Evolutionary conservation across 352 stramenopile species (phyloP).

Genomic region (Phytophthora litchii): DNA sequence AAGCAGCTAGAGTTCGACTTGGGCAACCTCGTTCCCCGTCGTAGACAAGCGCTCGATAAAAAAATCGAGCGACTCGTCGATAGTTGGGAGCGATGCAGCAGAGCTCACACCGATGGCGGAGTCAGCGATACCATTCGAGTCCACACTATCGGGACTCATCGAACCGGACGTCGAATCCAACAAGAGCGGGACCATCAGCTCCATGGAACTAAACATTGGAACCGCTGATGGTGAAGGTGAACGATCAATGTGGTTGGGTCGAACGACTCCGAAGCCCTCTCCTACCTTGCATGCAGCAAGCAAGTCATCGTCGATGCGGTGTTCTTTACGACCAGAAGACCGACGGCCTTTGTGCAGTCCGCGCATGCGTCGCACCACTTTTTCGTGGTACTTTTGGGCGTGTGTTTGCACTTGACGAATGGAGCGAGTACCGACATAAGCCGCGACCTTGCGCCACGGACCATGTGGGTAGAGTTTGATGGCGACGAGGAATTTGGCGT

Average conservation of each 20-base stretch:
- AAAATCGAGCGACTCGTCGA: constrained; percentile 67
- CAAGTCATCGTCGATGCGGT: constrained; percentile 49
- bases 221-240: constrained; percentile 5
- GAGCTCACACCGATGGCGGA: background rate
- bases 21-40: constrained; percentile 6
- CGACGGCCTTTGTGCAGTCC: constrained; percentile 52
- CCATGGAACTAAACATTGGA: background rate
- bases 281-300: constrained; percentile 40
- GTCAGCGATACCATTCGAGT: constrained; percentile 27
- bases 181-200: constrained; percentile 25
- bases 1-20: constrained; percentile 21
- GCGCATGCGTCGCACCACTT: constrained; percentile 50
- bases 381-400: constrained; percentile 70
- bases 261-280: constrained; percentile 36
- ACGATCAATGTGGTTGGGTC: constrained; percentile 10
- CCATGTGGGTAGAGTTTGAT: constrained; percentile 58
- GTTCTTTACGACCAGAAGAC: constrained; percentile 38
- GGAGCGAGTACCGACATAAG: constrained; percentile 54
- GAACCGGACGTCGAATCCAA: constrained; percentile 20
- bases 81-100: constrained; percentile 36
- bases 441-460: constrained; percentile 57
- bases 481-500: constrained; percentile 61
- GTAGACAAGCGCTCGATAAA: constrained; percentile 48
- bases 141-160: constrained; percentile 26
- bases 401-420: constrained; percentile 70